Conservation (phyloP, 2,329 filamentous ascomycete genomes). For the Dendrostoma leiphaemia region DNA sequence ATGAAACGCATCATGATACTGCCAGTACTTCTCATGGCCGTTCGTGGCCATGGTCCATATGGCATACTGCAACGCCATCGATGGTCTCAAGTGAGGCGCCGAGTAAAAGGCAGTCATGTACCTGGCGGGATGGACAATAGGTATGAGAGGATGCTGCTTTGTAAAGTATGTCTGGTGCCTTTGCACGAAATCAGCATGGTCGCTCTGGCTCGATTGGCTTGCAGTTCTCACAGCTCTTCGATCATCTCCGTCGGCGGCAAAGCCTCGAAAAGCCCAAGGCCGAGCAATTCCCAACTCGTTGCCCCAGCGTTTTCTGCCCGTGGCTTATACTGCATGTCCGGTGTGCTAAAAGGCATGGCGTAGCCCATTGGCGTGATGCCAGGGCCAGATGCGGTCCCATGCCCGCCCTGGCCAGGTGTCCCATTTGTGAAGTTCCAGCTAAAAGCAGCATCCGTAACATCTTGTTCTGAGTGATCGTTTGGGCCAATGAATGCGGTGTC, state of each 20-base stretch:
- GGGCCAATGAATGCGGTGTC: neutral
- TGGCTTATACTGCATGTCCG: constrained; percentile 1
- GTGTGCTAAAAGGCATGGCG: neutral
- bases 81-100: constrained; percentile 72
- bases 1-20: constrained; percentile 77
- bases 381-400: neutral
- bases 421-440: constrained; percentile 1
- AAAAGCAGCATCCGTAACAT: neutral
- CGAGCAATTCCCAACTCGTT: constrained; percentile 66
- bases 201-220: neutral
- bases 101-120: constrained; percentile 74
- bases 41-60: constrained; percentile 82
- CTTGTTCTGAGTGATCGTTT: neutral
- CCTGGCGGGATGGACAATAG: constrained; percentile 74
- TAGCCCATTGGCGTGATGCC: neutral
- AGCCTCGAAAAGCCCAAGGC: constrained; percentile 77
- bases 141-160: constrained; percentile 68
- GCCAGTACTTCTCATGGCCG: constrained; percentile 68
- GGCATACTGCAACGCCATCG: constrained; percentile 79
- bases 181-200: constrained; percentile 19
- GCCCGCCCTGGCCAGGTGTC: neutral
- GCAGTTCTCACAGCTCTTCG: constrained; percentile 73
- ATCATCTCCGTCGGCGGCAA: constrained; percentile 76
- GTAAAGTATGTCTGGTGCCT: constrained; percentile 76
- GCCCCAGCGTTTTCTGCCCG: constrained; percentile 5